Conservation (phyloP, 768 basidiomycete genomes). For the Phaeotremella skinneri region DNA sequence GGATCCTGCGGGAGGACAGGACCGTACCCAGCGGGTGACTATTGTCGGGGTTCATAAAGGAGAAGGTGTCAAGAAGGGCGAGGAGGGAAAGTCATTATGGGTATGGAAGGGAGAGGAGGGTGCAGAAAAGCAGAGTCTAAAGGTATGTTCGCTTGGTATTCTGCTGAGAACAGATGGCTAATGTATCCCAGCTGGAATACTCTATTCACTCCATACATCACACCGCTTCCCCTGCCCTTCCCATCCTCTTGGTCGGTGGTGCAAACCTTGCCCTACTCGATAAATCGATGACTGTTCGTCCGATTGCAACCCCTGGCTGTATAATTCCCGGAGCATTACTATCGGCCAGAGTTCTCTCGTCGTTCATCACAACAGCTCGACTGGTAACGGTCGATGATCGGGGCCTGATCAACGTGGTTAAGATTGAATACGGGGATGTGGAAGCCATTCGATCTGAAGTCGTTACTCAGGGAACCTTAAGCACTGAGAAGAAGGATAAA, state of each 20-base stretch:
- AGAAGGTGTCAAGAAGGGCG: conserved; percentile 18
- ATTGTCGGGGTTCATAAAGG: conserved; percentile 30
- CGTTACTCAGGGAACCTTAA: conserved; percentile 16
- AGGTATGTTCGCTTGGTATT: conserved; percentile 28
- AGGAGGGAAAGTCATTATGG: conserved; percentile 37
- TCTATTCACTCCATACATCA: conserved; percentile 26
- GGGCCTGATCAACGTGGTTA: conserved; percentile 14
- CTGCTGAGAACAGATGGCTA: not conserved
- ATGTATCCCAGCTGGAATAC: conserved; percentile 12
- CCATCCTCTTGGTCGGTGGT: conserved; percentile 22
- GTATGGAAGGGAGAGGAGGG: conserved; percentile 47
- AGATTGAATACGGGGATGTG: conserved; percentile 8
- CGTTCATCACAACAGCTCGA: conserved; percentile 5
- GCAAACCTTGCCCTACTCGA: conserved; percentile 5
- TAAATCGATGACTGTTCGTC: not conserved
- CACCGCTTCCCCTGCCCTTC: conserved; percentile 6
- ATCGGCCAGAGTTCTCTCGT: conserved; percentile 12
- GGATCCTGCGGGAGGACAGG: not conserved
- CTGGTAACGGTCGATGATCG: conserved; percentile 21
- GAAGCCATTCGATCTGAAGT: conserved; percentile 10
- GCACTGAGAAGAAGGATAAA: conserved; percentile 3
- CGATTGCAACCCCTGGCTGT: conserved; percentile 1
- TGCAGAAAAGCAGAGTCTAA: conserved; percentile 27
- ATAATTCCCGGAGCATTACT: conserved; percentile 9
- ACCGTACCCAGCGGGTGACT: conserved; percentile 15